Base-by-base conservation (phyloP, 768 basidiomycete species). In the Naganishia kalamii region DNA sequence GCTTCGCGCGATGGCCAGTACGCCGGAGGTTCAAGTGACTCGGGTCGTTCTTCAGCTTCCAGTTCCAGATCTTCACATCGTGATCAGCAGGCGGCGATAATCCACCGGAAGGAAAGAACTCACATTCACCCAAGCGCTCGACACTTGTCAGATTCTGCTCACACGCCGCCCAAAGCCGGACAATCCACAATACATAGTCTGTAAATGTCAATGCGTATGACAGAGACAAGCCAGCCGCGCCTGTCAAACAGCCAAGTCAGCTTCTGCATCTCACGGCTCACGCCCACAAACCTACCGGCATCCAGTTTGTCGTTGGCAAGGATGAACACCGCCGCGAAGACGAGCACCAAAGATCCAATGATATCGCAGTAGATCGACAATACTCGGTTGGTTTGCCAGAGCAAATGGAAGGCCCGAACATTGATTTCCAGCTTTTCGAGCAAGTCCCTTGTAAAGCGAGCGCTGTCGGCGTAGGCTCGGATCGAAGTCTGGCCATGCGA, bases 171-270 rank as follows among this genome's bases (percentile, higher is more conserved):
- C 76, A 79, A 8, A 80, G 69, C 7, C 80, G 70, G 1, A 80
- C 79, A 29, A 80, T 71, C 80, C 80, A 81, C n/a, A 81, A 72
- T 3, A 79, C 74, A 19, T 73, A 79, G 32, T 80, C 80, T 40
- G 75, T 77, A 63, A 79, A 80, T 3, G 77, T 72, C 37, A 75
- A 71, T 51, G 72, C 71, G 57, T 72, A 78, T 6, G 69, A 68
- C 51, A 78, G 60, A 23, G 72, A 66, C 41, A 78, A 71, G 0
- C 75, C 76, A 5, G 76, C 77, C 1, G 72, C 60, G 32, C 66
- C 64, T 65, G 27, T 25, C 61, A 61, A n/a, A 44, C 17, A 6
- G 27, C 8, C 30, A 8, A 27, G 10, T n/a, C 10, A 48, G n/a
- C n/a, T 27, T 8, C 27, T 8, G 7, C 47, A 49, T 49, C n/a